Percentiles rank a stretch among this genome's conserved stretches.
Conservation (phyloP, 345 rosid species). For the Sonneratia alba region DNA sequence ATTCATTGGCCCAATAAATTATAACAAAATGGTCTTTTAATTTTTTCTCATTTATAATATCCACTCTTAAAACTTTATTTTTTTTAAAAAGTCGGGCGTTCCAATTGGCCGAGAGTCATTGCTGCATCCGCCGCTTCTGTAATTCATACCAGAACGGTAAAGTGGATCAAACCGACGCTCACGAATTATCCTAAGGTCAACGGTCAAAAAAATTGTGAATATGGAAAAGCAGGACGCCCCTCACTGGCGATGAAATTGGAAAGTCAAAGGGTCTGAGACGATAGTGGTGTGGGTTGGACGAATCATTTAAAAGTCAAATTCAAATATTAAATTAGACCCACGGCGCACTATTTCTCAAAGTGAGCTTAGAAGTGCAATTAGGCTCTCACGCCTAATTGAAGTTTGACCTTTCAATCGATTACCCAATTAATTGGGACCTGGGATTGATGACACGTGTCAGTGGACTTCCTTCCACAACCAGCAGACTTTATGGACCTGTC, state of each 20-base stretch:
- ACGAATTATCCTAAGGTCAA: background rate
- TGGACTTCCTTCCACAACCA: background rate
- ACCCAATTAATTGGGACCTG: background rate
- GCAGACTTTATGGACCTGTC: background rate
- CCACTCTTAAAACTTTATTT: too few species aligned
- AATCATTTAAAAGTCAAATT: background rate
- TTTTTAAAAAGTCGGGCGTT: too few species aligned
- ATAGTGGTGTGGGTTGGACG: background rate
- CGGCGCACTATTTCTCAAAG: background rate
- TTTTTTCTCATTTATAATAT: too few species aligned
- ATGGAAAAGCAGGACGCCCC: background rate
- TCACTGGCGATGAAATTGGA: background rate
- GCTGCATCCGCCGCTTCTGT: too few species aligned
- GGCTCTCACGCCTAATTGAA: background rate
- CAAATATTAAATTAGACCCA: background rate
- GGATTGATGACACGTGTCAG: background rate
- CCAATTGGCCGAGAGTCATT: too few species aligned
- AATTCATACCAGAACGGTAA: background rate
- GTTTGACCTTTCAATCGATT: background rate
- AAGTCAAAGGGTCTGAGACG: background rate
- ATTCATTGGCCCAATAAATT: too few species aligned
- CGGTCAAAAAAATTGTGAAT: background rate
- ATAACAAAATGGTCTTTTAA: too few species aligned
- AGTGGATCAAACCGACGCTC: background rate
- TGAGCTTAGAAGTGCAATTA: background rate